Base-by-base conservation (phyloP, 2,329 filamentous ascomycete species). In the Penicillium verrucosum region DNA sequence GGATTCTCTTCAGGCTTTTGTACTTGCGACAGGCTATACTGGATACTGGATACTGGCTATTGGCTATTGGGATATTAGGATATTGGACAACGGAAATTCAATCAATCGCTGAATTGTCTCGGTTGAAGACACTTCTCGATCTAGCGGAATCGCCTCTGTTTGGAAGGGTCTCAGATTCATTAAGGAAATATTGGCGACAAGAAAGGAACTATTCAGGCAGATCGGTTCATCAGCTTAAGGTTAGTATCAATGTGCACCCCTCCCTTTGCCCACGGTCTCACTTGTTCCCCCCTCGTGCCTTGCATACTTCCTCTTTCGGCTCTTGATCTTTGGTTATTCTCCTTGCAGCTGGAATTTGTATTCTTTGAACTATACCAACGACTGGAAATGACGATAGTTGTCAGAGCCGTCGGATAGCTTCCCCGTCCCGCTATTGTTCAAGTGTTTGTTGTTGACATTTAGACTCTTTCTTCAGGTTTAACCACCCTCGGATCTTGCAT, bases 391-490 rank as follows among this genome's bases (percentile, higher is more conserved):
- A 68, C 65, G 60, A 64, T 61, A 55, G 61, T 32, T 49, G 44
- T 60, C 58, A 16, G 46, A 64, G 59, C 61, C 60, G 61, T 60
- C 67, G 68, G 66, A 66, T 59, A 58, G 60, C 52, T 63, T 63
- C 61, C 64, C 65, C 65, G 60, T 64, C 56, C 61, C 63, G 47
- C 57, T 58, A 49, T 54, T 57, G 23, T 48, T 41, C 48, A 55
- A 47, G 53, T 67, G 67, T 71, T 72, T 69, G 68, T 72, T 72
- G 68, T 72, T 72, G 68, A 72, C 68, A 61, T 65, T 65, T 65
- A 57, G 63, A 41, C 55, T 64, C 63, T 56, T 61, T 62, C 57
- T 59, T 64, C 58, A 63, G 64, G 57, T 58, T 62, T 54, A 45
- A 58, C 46, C 53, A 45, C 58, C 60, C 53, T 51, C 56, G 59